Base-by-base conservation (phyloP, 2,329 filamentous ascomycete genomes). In the Sordariomycetes sp. region DNA sequence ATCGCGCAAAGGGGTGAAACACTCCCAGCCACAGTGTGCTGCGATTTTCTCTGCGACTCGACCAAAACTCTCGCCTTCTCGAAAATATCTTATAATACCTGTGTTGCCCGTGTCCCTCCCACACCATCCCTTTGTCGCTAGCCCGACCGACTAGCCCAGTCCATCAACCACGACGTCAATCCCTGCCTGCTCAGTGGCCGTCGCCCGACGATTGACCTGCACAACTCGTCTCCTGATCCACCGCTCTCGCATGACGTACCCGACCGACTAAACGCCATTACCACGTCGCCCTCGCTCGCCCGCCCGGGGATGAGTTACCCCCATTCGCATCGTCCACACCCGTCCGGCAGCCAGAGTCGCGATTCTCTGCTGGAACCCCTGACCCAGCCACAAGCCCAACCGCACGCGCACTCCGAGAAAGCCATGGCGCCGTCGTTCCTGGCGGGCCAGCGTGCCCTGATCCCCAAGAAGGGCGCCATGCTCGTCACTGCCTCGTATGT, bases 401-500 rank as follows among this genome's bases (percentile, higher is more conserved):
- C 8, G 8, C 28, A 32, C 4, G 8, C 28, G 28, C 28, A 32
- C 28, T 4, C 28, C 28, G 28, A 32, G 28, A 32, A 32, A 22
- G 11, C 46, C 34, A 53, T 50, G 46, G n/a, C 18, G 20, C 22
- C 46, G 11, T 50, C 46, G 5, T 7, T 24, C 22, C n/a, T 50
- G 20, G 22, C 11, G 46, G 7, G 8, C 20, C 46, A n/a, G n/a
- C 46, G 46, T 5, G 20, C 20, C 18, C 46, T 24, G 11, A 11
- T 24, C 46, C 22, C 46, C 11, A 58, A 54, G 34, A 58, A 54
- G 35, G 56, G 56, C 50, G 11, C 58, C 3, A 54, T 60, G 18
- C 64, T 68, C 25, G 65, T 76, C 50, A 61, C 88, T 53, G 65
- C 82, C n/a, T 88, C 86, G 24, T 92, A 92, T 68, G 70, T 87